phyloP scores from a whole-genome alignment of 2,329 filamentous ascomycete species.

The Ramichloridium luteum region DNA sequence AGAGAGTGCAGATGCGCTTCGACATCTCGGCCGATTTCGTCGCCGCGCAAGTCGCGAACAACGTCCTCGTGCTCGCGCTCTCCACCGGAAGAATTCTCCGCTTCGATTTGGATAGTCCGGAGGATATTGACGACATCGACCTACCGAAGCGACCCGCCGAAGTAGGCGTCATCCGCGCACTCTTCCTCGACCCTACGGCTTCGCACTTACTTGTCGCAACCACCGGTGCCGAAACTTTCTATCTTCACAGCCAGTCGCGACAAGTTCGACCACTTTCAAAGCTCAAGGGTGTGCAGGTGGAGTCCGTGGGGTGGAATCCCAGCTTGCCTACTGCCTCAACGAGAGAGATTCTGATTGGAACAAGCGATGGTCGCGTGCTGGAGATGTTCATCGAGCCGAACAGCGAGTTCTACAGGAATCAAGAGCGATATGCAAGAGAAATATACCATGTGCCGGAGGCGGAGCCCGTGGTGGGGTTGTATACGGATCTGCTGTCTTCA shows the following conservation, averaged over 20 bases:
- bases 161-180: conserved; percentile 79
- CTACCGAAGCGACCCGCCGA: conserved; percentile 87
- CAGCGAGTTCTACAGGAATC: conserved; percentile 86
- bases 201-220: conserved; percentile 90
- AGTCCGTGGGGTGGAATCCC: conserved; percentile 89
- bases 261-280: conserved; percentile 71
- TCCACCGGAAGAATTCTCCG: conserved; percentile 85
- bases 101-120: conserved; percentile 85
- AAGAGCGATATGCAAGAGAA: conserved; percentile 81
- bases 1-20: conserved; percentile 87
- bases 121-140: conserved; percentile 97
- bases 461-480: conserved; percentile 72
- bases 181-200: conserved; percentile 95
- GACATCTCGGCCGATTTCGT: conserved; percentile 91
- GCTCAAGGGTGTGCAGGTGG: conserved; percentile 74
- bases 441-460: conserved; percentile 72
- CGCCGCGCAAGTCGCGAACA: conserved; percentile 91
- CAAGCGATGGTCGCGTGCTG: conserved; percentile 88
- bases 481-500: conserved; percentile 62
- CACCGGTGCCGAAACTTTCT: conserved; percentile 88
- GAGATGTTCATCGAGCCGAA: conserved; percentile 91
- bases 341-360: conserved; percentile 81
- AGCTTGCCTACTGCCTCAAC: conserved; percentile 86
- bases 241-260: conserved; percentile 88
- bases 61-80: conserved; percentile 83